Conservation (phyloP, 495 filamentous ascomycete genomes). For the Aspergillus mulundensis region DNA sequence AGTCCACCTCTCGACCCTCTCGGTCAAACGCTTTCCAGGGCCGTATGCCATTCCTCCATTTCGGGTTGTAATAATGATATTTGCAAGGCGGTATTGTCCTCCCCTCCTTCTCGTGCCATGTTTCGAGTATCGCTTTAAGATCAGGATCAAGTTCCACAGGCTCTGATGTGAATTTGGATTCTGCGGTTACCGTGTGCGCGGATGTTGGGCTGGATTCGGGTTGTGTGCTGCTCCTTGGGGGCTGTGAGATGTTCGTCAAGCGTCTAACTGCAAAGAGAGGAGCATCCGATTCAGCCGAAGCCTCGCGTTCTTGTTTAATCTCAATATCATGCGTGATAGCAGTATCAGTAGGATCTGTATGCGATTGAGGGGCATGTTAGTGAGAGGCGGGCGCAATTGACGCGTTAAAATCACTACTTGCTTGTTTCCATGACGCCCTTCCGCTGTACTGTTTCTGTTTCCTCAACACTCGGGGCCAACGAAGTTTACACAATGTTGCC, state of each 20-base stretch:
- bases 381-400: neutral
- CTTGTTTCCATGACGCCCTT: neutral
- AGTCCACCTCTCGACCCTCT: conserved; percentile 11
- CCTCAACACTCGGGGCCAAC: neutral
- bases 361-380: neutral
- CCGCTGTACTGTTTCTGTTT: neutral
- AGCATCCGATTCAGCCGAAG: neutral
- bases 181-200: neutral
- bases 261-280: neutral
- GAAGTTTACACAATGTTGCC: neutral
- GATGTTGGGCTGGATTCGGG: neutral
- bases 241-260: neutral
- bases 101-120: conserved; percentile 14
- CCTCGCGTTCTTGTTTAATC: neutral
- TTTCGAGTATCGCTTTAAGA: conserved; percentile 6
- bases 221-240: neutral
- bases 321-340: neutral
- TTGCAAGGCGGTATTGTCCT: conserved; percentile 5
- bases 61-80: neutral
- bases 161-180: neutral
- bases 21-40: conserved; percentile 14
- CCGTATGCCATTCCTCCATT: neutral
- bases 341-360: neutral
- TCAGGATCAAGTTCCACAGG: neutral
- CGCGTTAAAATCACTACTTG: neutral